Evolutionary conservation across 2,329 filamentous ascomycete species (phyloP).

Genomic region (Alternaria arborescens): DNA sequence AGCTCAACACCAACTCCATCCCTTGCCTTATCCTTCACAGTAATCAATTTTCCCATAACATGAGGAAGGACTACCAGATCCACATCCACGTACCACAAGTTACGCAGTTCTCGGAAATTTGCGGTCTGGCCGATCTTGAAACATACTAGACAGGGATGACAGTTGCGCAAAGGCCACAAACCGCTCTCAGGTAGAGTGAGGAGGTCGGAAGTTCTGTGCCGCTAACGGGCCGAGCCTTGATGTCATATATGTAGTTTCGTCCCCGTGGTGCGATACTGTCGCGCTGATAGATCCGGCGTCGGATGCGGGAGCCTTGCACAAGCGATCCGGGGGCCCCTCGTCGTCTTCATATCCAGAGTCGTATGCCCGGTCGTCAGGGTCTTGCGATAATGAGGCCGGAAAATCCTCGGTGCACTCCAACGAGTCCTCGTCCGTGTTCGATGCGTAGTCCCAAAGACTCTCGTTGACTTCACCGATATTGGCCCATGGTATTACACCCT

Average conservation of each 20-base stretch:
- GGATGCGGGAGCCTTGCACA: neutral
- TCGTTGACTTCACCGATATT: neutral
- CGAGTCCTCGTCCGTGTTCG: neutral
- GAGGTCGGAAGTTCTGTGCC: neutral
- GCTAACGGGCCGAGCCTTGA: neutral
- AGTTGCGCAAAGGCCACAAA: neutral
- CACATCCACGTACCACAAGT: slow-evolving; percentile 5
- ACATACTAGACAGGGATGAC: slow-evolving; percentile 7
- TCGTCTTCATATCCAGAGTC: neutral
- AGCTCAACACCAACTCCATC: neutral
- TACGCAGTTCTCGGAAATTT: neutral
- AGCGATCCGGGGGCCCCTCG: too few relatives aligned
- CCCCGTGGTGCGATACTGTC: neutral
- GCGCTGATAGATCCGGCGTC: neutral
- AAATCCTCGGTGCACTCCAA: neutral
- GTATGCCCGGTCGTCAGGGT: neutral
- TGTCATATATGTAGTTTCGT: neutral
- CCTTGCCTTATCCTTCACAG: neutral
- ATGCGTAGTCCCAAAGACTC: neutral
- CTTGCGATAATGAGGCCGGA: neutral
- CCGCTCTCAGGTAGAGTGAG: neutral
- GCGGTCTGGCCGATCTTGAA: slow-evolving; percentile 1
- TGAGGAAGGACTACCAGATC: neutral
- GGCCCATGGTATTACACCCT: neutral
- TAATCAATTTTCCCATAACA: slow-evolving; percentile 1